Conservation (phyloP, 495 filamentous ascomycete genomes). For the Platismatia glauca region DNA sequence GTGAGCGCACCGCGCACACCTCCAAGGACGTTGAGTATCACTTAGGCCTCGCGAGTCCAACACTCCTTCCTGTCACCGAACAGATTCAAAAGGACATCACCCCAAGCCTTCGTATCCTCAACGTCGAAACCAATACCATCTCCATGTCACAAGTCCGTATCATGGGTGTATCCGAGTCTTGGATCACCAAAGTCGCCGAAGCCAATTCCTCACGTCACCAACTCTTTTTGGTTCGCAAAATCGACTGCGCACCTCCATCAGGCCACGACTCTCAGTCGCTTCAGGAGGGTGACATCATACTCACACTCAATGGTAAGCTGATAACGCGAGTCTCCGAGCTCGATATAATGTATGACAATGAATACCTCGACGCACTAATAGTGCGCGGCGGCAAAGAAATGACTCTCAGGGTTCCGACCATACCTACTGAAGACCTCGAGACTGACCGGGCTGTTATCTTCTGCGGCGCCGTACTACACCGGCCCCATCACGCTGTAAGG, state of each 20-base stretch:
- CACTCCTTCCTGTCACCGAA: constrained; percentile 71
- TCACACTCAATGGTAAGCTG: constrained; percentile 81
- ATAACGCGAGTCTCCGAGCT: constrained; percentile 89
- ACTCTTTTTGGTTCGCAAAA: constrained; percentile 96
- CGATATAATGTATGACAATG: constrained; percentile 92
- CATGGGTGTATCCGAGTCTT: constrained; percentile 93
- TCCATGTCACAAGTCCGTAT: constrained; percentile 97
- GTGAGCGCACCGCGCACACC: constrained; percentile 67
- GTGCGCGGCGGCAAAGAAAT: constrained; percentile 80
- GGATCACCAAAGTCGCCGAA: constrained; percentile 79
- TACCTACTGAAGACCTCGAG: constrained; percentile 82
- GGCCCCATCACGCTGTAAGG: constrained; percentile 89
- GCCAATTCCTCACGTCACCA: constrained; percentile 89
- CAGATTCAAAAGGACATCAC: constrained; percentile 71
- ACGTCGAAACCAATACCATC: constrained; percentile 87
- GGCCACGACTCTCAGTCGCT: constrained; percentile 42
- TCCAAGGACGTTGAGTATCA: constrained; percentile 96
- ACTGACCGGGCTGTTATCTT: constrained; percentile 87
- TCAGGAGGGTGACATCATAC: constrained; percentile 84
- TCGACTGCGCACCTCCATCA: constrained; percentile 56
- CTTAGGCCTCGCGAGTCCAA: constrained; percentile 82
- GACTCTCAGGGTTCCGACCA: constrained; percentile 69
- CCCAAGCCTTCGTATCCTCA: constrained; percentile 79
- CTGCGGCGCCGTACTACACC: constrained; percentile 88
- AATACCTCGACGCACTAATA: constrained; percentile 72